These are phyloP conservation scores for Zygotorulaspora sp. DNA, from an alignment of 805 yeast species.

Conservation along the genomic window DNA sequence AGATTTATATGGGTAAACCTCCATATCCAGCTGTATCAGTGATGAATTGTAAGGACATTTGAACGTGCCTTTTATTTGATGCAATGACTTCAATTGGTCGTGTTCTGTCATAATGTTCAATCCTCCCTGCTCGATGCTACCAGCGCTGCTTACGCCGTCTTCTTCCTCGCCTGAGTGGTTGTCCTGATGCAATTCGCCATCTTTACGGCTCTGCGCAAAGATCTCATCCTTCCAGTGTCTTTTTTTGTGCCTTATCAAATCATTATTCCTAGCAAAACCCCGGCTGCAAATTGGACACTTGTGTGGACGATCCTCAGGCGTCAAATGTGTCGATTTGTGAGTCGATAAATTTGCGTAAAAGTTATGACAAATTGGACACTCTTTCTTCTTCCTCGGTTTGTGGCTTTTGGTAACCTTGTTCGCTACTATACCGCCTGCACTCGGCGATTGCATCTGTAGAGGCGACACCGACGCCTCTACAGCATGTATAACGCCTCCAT, in stretches of 20 bases:
- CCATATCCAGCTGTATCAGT: slow-evolving; percentile 30
- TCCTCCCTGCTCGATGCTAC: neutral
- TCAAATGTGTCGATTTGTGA: slow-evolving; percentile 72
- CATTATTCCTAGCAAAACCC: slow-evolving; percentile 86
- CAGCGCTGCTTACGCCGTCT: neutral
- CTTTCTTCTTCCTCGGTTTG: slow-evolving; percentile 57
- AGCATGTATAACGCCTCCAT: neutral
- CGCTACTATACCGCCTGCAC: neutral
- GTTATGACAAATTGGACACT: slow-evolving; percentile 64
- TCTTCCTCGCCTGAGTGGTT: slow-evolving; percentile 4
- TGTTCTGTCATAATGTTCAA: slow-evolving; percentile 11
- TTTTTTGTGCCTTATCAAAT: slow-evolving; percentile 77
- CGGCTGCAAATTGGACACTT: slow-evolving; percentile 72
- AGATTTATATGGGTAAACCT: slow-evolving; percentile 27
- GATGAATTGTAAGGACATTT: slow-evolving; percentile 64
- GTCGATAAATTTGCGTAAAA: slow-evolving; percentile 78
- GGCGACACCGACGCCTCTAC: slow-evolving; percentile 1
- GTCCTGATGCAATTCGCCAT: slow-evolving; percentile 5
- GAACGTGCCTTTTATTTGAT: slow-evolving; percentile 43
- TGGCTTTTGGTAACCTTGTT: slow-evolving; percentile 21
- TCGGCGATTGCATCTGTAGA: slow-evolving; percentile 1
- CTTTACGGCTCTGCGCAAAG: slow-evolving; percentile 9
- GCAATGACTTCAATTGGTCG: slow-evolving; percentile 29
- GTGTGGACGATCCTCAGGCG: slow-evolving; percentile 70
- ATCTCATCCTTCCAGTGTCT: slow-evolving; percentile 69